Evolutionary conservation across 352 stramenopile genomes (phyloP).

Genomic region (Phytophthora pini): DNA sequence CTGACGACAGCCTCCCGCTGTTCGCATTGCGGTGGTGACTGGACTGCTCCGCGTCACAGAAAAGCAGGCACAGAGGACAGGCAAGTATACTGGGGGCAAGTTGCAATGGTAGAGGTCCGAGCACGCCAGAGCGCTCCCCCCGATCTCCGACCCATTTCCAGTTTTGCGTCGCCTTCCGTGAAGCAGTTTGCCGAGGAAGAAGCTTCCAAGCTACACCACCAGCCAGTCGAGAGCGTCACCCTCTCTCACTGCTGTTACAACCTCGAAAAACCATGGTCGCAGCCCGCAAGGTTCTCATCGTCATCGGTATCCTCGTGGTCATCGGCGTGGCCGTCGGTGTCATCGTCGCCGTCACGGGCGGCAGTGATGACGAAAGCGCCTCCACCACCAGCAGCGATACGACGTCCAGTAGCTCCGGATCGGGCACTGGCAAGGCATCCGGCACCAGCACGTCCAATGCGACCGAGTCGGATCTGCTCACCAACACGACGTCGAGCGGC

Average conservation of each 20-base stretch:
- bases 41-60: not conserved
- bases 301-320: slow-evolving; percentile 70
- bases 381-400: slow-evolving; percentile 36
- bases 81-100: slow-evolving; percentile 27
- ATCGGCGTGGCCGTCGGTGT: slow-evolving; percentile 70
- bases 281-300: slow-evolving; percentile 68
- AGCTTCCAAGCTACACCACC: slow-evolving; percentile 24
- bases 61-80: slow-evolving; percentile 20
- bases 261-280: slow-evolving; percentile 33
- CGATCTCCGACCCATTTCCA: slow-evolving; percentile 20
- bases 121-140: slow-evolving; percentile 18
- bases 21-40: slow-evolving; percentile 32
- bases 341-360: slow-evolving; percentile 67
- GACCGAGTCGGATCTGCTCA: slow-evolving; percentile 58
- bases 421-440: slow-evolving; percentile 5
- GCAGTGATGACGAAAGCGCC: slow-evolving; percentile 35
- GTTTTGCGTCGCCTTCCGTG: slow-evolving; percentile 26
- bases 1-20: slow-evolving; percentile 23
- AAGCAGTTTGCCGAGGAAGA: slow-evolving; percentile 1
- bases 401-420: slow-evolving; percentile 20
- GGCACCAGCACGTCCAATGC: slow-evolving; percentile 34
- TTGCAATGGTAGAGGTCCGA: slow-evolving; percentile 12
- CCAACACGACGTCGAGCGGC: slow-evolving; percentile 35
- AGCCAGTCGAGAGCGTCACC: slow-evolving; percentile 17
- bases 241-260: slow-evolving; percentile 27